Conservation (phyloP, 1,139 yeast species). For the Kodamaea ohmeri region DNA sequence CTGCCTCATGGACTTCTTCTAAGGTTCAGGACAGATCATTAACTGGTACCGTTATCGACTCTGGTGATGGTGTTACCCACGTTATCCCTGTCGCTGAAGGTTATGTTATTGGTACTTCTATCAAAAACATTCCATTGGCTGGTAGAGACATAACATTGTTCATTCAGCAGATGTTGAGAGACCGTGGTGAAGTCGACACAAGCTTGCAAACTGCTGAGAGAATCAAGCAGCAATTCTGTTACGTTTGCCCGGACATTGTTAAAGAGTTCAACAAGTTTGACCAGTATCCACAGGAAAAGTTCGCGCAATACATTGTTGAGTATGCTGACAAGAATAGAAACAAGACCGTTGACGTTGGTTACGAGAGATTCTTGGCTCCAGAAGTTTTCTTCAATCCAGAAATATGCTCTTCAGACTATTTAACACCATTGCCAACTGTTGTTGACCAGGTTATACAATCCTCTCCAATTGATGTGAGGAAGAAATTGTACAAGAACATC, state of each 20-base stretch:
- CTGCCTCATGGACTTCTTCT: constrained; percentile 98
- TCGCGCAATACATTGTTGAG: constrained; percentile 90
- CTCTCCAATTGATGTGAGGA: constrained; percentile 96
- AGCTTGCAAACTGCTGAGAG: constrained; percentile 93
- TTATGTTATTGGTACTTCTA: constrained; percentile 95
- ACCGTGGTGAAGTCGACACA: constrained; percentile 94
- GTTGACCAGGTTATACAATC: constrained; percentile 95
- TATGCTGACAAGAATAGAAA: constrained; percentile 66
- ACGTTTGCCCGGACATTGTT: constrained; percentile 96
- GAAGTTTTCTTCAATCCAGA: constrained; percentile 98
- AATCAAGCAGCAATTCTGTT: constrained; percentile 94
- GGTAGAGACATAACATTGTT: constrained; percentile 96
- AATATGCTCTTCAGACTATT: constrained; percentile 89
- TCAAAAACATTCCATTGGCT: constrained; percentile 95
- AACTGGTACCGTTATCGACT: constrained; percentile 97
- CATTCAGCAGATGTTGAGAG: constrained; percentile 90
- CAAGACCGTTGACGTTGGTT: constrained; percentile 85
- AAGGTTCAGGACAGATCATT: constrained; percentile 92
- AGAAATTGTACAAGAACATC: constrained; percentile 91
- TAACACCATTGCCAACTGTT: constrained; percentile 91
- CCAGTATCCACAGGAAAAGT: constrained; percentile 82
- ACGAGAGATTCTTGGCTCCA: constrained; percentile 96
- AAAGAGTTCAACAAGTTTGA: constrained; percentile 94
- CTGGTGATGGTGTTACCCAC: constrained; percentile 98
- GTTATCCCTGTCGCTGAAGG: constrained; percentile 99